A percentile compares a stretch with the other conserved stretches of the same genome.
phyloP scores from a whole-genome alignment of 2,329 filamentous ascomycete species.

The Elsinoe necatrix region DNA sequence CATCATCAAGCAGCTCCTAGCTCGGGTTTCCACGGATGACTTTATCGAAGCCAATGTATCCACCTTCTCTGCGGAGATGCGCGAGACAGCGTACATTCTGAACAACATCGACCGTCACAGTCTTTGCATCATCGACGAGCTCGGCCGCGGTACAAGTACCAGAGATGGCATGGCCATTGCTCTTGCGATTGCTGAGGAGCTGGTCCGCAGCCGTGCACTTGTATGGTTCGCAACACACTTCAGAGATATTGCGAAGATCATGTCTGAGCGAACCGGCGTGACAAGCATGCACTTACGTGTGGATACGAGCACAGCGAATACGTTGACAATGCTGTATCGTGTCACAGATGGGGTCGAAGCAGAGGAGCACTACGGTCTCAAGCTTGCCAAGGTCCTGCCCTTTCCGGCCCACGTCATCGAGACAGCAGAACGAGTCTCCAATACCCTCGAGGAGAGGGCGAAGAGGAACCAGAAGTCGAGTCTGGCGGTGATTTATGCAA shows the following conservation, averaged over 20 bases:
- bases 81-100: constrained; percentile 88
- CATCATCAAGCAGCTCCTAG: constrained; percentile 75
- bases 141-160: constrained; percentile 84
- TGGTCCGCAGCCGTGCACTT: constrained; percentile 66
- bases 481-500: constrained; percentile 49
- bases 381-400: constrained; percentile 65
- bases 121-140: constrained; percentile 63
- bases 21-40: constrained; percentile 78
- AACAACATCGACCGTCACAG: constrained; percentile 63
- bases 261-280: constrained; percentile 68
- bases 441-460: constrained; percentile 45
- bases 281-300: constrained; percentile 75
- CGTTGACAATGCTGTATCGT: constrained; percentile 83
- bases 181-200: constrained; percentile 77
- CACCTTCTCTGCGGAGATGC: constrained; percentile 91
- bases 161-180: constrained; percentile 84
- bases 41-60: constrained; percentile 85
- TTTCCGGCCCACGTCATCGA: constrained; percentile 61
- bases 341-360: constrained; percentile 62
- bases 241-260: constrained; percentile 65
- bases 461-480: constrained; percentile 50
- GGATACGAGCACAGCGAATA: constrained; percentile 47
- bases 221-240: constrained; percentile 97
- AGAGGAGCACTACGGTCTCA: constrained; percentile 74
- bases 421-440: constrained; percentile 58